Conservation (phyloP, 495 filamentous ascomycete genomes). For the Podospora comata region DNA sequence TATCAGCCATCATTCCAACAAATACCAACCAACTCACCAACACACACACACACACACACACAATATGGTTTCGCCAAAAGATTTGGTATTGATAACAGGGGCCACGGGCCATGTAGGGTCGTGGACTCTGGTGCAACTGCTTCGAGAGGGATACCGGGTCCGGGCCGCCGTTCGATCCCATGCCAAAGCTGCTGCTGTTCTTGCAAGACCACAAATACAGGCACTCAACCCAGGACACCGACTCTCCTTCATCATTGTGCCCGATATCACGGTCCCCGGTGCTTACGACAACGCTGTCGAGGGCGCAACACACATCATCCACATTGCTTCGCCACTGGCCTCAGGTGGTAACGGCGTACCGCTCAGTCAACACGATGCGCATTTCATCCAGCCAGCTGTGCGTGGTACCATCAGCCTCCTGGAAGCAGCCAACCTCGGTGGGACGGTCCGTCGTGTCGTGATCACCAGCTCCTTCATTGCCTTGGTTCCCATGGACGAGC, state of each 20-base stretch:
- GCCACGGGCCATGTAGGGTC: constrained; percentile 50
- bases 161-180: constrained; percentile 46
- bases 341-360: constrained; percentile 45
- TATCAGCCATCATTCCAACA: neutral
- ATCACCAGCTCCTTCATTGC: constrained; percentile 47
- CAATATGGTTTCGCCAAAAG: constrained; percentile 20
- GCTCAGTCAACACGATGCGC: constrained; percentile 47
- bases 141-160: constrained; percentile 42
- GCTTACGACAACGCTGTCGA: constrained; percentile 48
- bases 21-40: neutral
- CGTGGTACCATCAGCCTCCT: constrained; percentile 73
- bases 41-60: neutral
- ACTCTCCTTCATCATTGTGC: constrained; percentile 45
- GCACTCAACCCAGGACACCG: constrained; percentile 28
- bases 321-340: constrained; percentile 55
- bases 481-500: constrained; percentile 27
- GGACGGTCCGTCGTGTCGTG: constrained; percentile 61
- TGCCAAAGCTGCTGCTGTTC: constrained; percentile 30
- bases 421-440: constrained; percentile 61
- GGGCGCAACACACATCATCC: constrained; percentile 49
- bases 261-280: constrained; percentile 43
- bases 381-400: constrained; percentile 68
- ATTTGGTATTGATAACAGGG: constrained; percentile 45
- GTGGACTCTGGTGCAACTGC: constrained; percentile 36
- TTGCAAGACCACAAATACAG: constrained; percentile 30